Conservation (phyloP, 495 filamentous ascomycete species). For the Lasiosphaeriaceae sp. region DNA sequence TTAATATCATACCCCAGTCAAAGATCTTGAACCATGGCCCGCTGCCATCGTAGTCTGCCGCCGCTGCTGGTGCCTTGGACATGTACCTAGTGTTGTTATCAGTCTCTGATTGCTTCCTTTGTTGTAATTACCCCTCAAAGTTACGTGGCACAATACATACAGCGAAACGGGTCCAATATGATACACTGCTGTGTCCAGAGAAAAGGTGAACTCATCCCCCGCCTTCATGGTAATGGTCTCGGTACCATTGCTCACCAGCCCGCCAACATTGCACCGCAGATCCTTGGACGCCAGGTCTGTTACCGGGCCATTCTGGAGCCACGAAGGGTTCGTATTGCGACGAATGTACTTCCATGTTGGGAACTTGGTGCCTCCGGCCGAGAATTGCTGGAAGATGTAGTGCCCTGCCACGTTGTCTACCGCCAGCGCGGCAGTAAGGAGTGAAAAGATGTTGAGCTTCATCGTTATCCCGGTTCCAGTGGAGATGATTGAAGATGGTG, state of each 20-base stretch:
- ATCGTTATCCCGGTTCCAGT: no score
- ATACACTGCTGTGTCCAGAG: slow-evolving; percentile 26
- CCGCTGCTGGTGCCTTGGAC: slow-evolving; percentile 45
- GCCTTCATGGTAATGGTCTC: slow-evolving; percentile 45
- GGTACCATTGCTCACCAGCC: slow-evolving; percentile 42
- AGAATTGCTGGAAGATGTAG: slow-evolving; percentile 50
- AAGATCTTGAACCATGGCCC: slow-evolving; percentile 52
- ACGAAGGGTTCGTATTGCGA: slow-evolving; percentile 45
- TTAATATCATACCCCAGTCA: slow-evolving; percentile 34
- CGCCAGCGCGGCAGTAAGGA: no score
- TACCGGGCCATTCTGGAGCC: slow-evolving; percentile 53
- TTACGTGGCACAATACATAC: background rate
- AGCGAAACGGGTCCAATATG: slow-evolving; percentile 28
- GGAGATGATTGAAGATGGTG: no score
- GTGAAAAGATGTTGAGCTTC: no score
- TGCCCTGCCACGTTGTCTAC: slow-evolving; percentile 29
- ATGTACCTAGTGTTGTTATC: slow-evolving; percentile 28
- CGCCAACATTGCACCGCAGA: slow-evolving; percentile 58
- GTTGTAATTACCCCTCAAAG: no score
- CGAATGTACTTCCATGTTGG: slow-evolving; percentile 49
- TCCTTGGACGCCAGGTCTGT: slow-evolving; percentile 49
- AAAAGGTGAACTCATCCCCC: slow-evolving; percentile 49
- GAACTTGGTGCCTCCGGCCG: slow-evolving; percentile 40
- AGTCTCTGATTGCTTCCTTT: background rate
- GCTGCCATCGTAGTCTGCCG: slow-evolving; percentile 43